Evolutionary conservation across 2,329 filamentous ascomycete genomes (phyloP), one percentile per base, ranked within the genome.

Genomic region (Zymoseptoria crescenta): DNA sequence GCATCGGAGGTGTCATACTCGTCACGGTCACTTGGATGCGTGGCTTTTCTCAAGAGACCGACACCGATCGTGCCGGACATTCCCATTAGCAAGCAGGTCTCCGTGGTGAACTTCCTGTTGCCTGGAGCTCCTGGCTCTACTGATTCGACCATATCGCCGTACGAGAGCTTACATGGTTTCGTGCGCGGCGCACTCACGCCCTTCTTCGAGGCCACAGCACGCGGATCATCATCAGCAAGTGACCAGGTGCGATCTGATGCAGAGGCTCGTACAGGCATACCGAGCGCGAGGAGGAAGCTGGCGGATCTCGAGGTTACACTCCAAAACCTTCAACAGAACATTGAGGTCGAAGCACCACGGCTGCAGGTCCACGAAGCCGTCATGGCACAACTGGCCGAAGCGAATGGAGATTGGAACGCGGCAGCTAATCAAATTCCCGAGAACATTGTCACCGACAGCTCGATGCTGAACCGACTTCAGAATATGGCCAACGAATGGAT

Each of bases 401-500:
- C 83, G 54, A 77, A 82, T 24, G 83, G 83, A 60, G 82, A 85
- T 62, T 77, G 81, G 19, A 88, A 87, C 64, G 85, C 91, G 1
- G 85, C 87, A 0, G 84, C 92, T 50, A 91, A 96, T 50, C 76
- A 91, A 62, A 89, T 99, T 52, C 87, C 91, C 2, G 69, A 83
- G 8, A 76, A 83, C 9, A 81, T 95, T n/a, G 79, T 96, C 35
- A 86, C 90, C 59, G 94, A 96, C 75, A 96, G 90, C 69, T 85
- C 86, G 9, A 95, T 99, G 67, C 86, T 96, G 69, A 99, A 99
- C 75, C 91, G 88, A 67, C 80, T 99, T 45, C 94, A 97, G 73
- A 87, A 89, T 55, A 94, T 87, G 54, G 94, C 97, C 61, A 99
- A 97, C 74, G 87, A 87, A 63, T 99, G 94, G 94, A 99, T 99